Base-by-base conservation (phyloP, 768 basidiomycete genomes). In the Termitomyces titanicus region DNA sequence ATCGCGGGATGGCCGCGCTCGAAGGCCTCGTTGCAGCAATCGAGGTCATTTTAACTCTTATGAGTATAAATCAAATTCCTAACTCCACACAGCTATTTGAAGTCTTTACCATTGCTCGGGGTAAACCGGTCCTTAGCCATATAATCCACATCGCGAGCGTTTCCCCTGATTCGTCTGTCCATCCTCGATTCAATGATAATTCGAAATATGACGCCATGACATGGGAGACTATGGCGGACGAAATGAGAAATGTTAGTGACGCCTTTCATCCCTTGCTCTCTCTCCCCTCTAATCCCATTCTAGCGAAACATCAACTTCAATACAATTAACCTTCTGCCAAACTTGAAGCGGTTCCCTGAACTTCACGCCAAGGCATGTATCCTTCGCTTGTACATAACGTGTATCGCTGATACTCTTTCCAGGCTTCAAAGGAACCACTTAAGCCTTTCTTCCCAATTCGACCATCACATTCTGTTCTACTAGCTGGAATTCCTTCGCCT, bases 1-100 rank as follows among this genome's bases (percentile, higher is more conserved):
- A 66, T 27, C 67, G 63, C 54, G 87, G 87, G 1, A 78, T 88
- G 79, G 84, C 86, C 25, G 83, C 84, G 4, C 69, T 91, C 7
- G 89, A 91, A 55, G 89, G 84, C 8, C 66, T 88, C 12, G 83
- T 86, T 13, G 84, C 87, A 17, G 84, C 82, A 31, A 68, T 89
- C 22, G 88, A 90, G 76, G 88, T 88, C 51, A 51, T 72, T 62
- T 40, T 20, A 27, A 4, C 38, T 22, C 10, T 51, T 25, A 35
- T 13, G 3, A 25, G 0, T 9, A 20, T 37, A 40, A 20, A 7
- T 35, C 8, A 25, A 53, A 38, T 46, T 17, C 17, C 8, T 56
- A 40, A 43, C 9, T 12, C 7, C 25, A 8, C 38, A 15, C 37
- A 79, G 77, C 59, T 80, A 25, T 79, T 77, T 60, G 75, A 74